phyloP scores from a whole-genome alignment of 2,329 filamentous ascomycete species.

The Cadophora gregata region DNA sequence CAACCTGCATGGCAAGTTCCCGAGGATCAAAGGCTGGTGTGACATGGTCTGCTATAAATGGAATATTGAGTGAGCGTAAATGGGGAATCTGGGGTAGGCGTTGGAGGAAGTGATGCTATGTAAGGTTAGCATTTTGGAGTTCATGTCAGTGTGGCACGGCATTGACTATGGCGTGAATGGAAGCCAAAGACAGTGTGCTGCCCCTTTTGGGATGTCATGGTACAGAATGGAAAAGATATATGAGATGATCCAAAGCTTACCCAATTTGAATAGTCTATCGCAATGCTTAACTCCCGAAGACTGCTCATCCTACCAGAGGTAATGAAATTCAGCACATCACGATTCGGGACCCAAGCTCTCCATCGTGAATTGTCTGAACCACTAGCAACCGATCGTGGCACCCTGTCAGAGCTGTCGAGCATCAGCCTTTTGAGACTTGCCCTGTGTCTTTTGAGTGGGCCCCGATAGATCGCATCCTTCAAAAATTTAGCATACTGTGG shows the following conservation, averaged over 20 bases:
- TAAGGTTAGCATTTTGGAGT: conserved; percentile 28
- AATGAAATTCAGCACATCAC: conserved; percentile 73
- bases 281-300: conserved; percentile 73
- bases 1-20: conserved; percentile 76
- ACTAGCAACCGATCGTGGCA: conserved; percentile 45
- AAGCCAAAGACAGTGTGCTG: neutral
- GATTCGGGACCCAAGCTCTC: conserved; percentile 73
- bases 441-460: conserved; percentile 72
- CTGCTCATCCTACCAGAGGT: conserved; percentile 77
- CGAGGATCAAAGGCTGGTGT: conserved; percentile 62
- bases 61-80: conserved; percentile 73
- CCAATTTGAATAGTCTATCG: conserved; percentile 79
- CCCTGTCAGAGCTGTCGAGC: conserved; percentile 71
- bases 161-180: neutral
- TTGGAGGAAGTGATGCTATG: conserved; percentile 78
- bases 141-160: neutral
- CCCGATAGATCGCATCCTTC: conserved; percentile 70
- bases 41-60: conserved; percentile 68
- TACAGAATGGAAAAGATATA: neutral
- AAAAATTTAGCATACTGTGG: conserved; percentile 19
- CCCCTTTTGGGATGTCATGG: neutral
- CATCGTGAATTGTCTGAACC: conserved; percentile 56
- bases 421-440: conserved; percentile 74
- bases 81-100: conserved; percentile 73
- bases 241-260: conserved; percentile 53